A percentile compares a stretch with the other conserved stretches of the same genome.
phyloP scores from a whole-genome alignment of 495 filamentous ascomycete genomes.

The Podospora pseudocomata region DNA sequence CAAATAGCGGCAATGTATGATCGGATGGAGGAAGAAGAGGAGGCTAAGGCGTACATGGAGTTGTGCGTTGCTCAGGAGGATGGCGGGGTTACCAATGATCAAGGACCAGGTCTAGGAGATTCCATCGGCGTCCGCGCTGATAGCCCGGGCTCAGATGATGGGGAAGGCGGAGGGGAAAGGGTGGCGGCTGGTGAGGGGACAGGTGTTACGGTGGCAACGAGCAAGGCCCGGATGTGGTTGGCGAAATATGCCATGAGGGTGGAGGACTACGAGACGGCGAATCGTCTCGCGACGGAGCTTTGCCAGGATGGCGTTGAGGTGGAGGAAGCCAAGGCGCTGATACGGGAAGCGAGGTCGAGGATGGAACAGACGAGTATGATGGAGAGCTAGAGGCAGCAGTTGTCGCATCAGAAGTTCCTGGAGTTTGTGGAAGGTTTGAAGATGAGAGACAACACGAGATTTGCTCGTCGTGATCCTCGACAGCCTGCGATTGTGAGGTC shows the following conservation, averaged over 20 bases:
- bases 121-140: constrained; percentile 45
- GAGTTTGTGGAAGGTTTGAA: background rate
- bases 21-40: constrained; percentile 64
- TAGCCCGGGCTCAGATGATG: constrained; percentile 49
- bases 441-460: background rate
- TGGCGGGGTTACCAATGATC: constrained; percentile 39
- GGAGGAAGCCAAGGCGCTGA: constrained; percentile 94
- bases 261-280: constrained; percentile 69
- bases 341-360: constrained; percentile 80
- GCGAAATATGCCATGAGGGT: constrained; percentile 72
- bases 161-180: constrained; percentile 37
- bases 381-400: constrained; percentile 28
- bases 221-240: constrained; percentile 91
- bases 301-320: constrained; percentile 97
- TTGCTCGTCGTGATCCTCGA: background rate
- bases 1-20: constrained; percentile 91
- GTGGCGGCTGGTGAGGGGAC: constrained; percentile 52
- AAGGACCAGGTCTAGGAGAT: constrained; percentile 41
- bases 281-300: constrained; percentile 80
- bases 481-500: background rate
- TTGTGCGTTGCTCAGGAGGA: constrained; percentile 88
- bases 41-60: constrained; percentile 92
- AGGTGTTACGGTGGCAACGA: constrained; percentile 82
- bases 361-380: constrained; percentile 53
- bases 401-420: background rate